Percentiles rank a stretch among this genome's conserved stretches.
These are phyloP conservation scores for Kalaharituber pfeilii DNA, from an alignment of 2,329 filamentous ascomycete genomes.

Conservation along the genomic window DNA sequence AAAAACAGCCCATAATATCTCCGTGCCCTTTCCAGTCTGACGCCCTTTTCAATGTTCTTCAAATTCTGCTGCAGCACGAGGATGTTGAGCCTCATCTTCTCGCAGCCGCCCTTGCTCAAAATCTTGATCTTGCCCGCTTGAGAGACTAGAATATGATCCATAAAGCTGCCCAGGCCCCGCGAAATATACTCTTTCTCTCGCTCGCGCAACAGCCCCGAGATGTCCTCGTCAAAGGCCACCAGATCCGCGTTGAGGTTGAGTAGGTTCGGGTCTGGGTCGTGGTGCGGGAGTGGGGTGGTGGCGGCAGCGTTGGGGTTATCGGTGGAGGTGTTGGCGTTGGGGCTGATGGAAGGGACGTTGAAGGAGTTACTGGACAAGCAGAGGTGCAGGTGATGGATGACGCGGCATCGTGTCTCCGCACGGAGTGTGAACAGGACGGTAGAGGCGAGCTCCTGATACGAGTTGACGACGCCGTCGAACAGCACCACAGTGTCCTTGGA, in stretches of 20 bases:
- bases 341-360: slow-evolving; percentile 7
- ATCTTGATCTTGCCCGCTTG: slow-evolving; percentile 53
- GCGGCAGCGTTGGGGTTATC: slow-evolving; percentile 19
- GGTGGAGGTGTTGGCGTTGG: slow-evolving; percentile 1
- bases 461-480: slow-evolving; percentile 73
- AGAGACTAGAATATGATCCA: slow-evolving; percentile 61
- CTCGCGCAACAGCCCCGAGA: slow-evolving; percentile 52
- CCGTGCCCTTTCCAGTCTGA: slow-evolving; percentile 34
- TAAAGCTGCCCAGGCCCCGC: slow-evolving; percentile 55
- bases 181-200: slow-evolving; percentile 60
- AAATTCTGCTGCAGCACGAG: slow-evolving; percentile 91
- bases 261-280: slow-evolving; percentile 64
- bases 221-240: slow-evolving; percentile 71
- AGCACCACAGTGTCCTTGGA: slow-evolving; percentile 69
- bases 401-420: slow-evolving; percentile 70
- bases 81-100: slow-evolving; percentile 84
- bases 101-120: slow-evolving; percentile 70
- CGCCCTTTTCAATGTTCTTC: slow-evolving; percentile 68
- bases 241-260: slow-evolving; percentile 70
- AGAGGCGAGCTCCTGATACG: slow-evolving; percentile 62
- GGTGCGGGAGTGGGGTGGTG: slow-evolving; percentile 33
- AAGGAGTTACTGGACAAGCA: slow-evolving; percentile 41
- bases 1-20: not conserved
- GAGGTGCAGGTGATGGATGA: slow-evolving; percentile 59
- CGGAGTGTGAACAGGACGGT: slow-evolving; percentile 73